Percentiles rank a stretch among this genome's conserved stretches.
Conservation (phyloP, 768 basidiomycete genomes). For the Floccularia luteovirens region DNA sequence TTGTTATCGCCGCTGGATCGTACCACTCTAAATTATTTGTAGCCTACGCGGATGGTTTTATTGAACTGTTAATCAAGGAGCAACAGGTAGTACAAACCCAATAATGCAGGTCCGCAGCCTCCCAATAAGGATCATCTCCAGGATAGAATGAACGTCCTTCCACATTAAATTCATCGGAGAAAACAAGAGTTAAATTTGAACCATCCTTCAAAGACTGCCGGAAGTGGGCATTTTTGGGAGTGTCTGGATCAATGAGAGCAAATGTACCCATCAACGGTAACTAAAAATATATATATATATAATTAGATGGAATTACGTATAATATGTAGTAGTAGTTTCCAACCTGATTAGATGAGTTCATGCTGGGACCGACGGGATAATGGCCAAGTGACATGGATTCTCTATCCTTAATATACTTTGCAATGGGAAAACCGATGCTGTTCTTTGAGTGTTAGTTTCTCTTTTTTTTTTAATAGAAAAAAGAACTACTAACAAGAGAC, state of each 20-base stretch:
- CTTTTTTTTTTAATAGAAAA: neutral
- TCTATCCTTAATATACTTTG: conserved; percentile 18
- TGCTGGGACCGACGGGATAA: conserved; percentile 37
- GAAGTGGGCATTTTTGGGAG: conserved; percentile 47
- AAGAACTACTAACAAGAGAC: conserved; percentile 51
- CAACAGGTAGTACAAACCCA: conserved; percentile 47
- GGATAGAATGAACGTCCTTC: conserved; percentile 74
- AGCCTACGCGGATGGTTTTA: conserved; percentile 16
- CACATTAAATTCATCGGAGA: conserved; percentile 76
- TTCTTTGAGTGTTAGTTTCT: neutral
- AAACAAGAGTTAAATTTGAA: conserved; percentile 48
- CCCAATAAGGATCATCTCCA: conserved; percentile 84
- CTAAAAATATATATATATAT: conserved; percentile 20
- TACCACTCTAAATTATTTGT: conserved; percentile 86
- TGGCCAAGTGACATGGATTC: conserved; percentile 16
- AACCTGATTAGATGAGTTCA: conserved; percentile 63
- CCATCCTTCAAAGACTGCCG: conserved; percentile 55
- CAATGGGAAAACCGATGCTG: conserved; percentile 43
- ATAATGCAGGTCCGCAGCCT: conserved; percentile 72
- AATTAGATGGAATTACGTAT: neutral
- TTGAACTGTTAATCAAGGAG: neutral
- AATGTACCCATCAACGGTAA: conserved; percentile 57
- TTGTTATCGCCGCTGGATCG: conserved; percentile 69
- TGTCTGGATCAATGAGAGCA: conserved; percentile 52
- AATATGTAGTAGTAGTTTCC: neutral